Evolutionary conservation across 2,329 filamentous ascomycete species (phyloP).

Genomic region (Helotiales sp.): DNA sequence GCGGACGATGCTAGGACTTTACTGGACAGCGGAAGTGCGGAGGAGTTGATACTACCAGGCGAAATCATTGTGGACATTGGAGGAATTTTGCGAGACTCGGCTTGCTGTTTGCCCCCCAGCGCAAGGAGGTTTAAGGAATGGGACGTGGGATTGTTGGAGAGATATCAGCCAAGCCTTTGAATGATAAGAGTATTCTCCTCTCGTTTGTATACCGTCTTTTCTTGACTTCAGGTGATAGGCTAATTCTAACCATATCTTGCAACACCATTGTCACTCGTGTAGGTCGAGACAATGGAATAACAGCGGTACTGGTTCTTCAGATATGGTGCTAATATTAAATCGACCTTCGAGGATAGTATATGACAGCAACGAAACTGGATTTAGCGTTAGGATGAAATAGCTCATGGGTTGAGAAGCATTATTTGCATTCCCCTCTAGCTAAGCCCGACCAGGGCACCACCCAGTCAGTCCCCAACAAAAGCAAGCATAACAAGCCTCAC

Average conservation of each 20-base stretch:
- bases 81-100: slow-evolving; percentile 49
- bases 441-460: no score
- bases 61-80: slow-evolving; percentile 54
- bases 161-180: slow-evolving; percentile 48
- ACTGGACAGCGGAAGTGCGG: slow-evolving; percentile 45
- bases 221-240: background rate
- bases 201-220: background rate
- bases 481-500: no score
- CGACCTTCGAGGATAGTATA: no score
- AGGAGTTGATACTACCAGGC: slow-evolving; percentile 61
- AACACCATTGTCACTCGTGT: no score
- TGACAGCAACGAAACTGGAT: no score
- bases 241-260: background rate
- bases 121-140: slow-evolving; percentile 68
- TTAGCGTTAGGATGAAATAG: no score
- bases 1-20: slow-evolving; percentile 25
- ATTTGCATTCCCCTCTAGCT: no score
- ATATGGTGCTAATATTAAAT: no score
- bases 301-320: no score
- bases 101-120: slow-evolving; percentile 56
- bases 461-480: no score
- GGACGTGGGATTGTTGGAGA: slow-evolving; percentile 67
- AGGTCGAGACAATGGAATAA: no score
- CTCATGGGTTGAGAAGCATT: no score
- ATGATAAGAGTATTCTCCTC: background rate